These are phyloP conservation scores for Annulohypoxylon stygium DNA, from an alignment of 495 filamentous ascomycete species.

Conservation along the genomic window DNA sequence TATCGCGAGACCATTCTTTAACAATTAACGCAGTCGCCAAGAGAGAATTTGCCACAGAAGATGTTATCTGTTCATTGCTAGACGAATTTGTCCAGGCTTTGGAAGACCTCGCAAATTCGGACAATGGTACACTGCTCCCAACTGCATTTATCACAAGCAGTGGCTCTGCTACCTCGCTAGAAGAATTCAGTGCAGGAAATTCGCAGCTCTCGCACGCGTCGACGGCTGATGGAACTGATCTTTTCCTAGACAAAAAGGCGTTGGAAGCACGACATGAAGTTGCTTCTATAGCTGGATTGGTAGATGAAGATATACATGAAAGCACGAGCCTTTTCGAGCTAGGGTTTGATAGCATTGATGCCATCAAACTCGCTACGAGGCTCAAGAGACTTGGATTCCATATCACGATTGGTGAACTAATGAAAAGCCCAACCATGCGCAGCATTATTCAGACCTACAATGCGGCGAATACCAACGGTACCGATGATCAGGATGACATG, in stretches of 20 bases:
- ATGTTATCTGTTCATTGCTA: conserved; percentile 54
- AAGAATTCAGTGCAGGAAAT: not conserved
- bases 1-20: conserved; percentile 60
- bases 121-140: conserved; percentile 20
- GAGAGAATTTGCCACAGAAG: conserved; percentile 51
- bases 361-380: conserved; percentile 74
- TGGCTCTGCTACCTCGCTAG: not conserved
- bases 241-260: conserved; percentile 68
- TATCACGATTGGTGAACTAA: conserved; percentile 74
- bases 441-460: conserved; percentile 56
- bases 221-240: conserved; percentile 35
- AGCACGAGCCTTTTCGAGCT: conserved; percentile 72
- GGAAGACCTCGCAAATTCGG: conserved; percentile 38
- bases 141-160: not conserved
- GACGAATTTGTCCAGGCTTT: conserved; percentile 55
- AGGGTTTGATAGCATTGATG: conserved; percentile 77
- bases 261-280: conserved; percentile 68
- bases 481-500: not conserved
- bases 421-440: conserved; percentile 74
- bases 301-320: conserved; percentile 62
- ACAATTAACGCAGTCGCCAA: conserved; percentile 68
- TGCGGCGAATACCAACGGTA: not conserved
- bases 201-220: not conserved
- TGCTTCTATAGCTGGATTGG: conserved; percentile 68
- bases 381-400: conserved; percentile 70